phyloP scores from a whole-genome alignment of 495 filamentous ascomycete genomes.

The Trichocladium uniseriatum region DNA sequence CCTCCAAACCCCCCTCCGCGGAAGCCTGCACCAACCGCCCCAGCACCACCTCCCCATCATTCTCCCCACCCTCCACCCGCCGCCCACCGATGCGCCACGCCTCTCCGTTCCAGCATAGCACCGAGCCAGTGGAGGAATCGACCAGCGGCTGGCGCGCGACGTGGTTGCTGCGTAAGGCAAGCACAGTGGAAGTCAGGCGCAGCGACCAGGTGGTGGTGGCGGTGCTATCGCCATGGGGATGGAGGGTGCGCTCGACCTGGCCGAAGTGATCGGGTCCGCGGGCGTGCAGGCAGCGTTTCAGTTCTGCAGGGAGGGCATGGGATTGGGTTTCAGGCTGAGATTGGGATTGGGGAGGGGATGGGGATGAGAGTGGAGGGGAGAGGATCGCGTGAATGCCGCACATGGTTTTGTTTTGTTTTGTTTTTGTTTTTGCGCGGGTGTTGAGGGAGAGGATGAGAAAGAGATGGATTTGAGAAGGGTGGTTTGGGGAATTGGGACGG shows the following conservation, averaged over 20 bases:
- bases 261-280: slow-evolving; percentile 47
- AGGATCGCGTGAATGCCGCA: slow-evolving; percentile 40
- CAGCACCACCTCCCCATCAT: slow-evolving; percentile 71
- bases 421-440: background rate
- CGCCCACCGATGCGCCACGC: slow-evolving; percentile 66
- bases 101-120: slow-evolving; percentile 98
- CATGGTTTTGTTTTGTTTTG: slow-evolving; percentile 23
- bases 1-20: slow-evolving; percentile 2
- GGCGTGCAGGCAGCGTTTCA: slow-evolving; percentile 28
- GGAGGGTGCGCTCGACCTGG: slow-evolving; percentile 24
- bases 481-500: background rate
- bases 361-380: slow-evolving; percentile 9
- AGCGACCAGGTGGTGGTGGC: slow-evolving; percentile 26
- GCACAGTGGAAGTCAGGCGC: slow-evolving; percentile 71
- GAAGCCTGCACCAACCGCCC: slow-evolving; percentile 47
- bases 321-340: too few relatives aligned
- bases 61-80: slow-evolving; percentile 50
- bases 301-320: slow-evolving; percentile 17
- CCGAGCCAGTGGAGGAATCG: slow-evolving; percentile 49
- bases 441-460: background rate
- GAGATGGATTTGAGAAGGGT: background rate
- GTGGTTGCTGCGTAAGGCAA: slow-evolving; percentile 69
- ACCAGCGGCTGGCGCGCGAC: slow-evolving; percentile 64
- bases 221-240: too few relatives aligned
- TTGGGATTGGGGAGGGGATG: background rate